Evolutionary conservation across 2,329 filamentous ascomycete genomes (phyloP).

Genomic region (Sporothrix sp.): DNA sequence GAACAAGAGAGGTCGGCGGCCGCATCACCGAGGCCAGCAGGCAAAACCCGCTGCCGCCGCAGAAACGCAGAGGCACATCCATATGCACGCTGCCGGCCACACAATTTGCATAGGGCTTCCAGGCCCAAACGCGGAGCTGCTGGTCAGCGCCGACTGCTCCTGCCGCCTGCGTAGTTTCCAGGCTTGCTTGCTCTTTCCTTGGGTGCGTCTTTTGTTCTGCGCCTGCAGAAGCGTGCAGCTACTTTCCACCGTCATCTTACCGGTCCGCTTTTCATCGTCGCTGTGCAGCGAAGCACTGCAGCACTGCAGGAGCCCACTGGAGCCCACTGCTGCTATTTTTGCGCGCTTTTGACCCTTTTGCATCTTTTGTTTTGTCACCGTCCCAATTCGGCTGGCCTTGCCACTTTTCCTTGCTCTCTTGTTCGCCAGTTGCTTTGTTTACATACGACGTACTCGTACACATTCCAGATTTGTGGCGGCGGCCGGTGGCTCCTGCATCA

Average conservation of each 20-base stretch:
- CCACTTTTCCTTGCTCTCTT: neutral
- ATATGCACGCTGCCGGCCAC: constrained; percentile 4
- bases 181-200: neutral
- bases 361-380: neutral
- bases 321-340: neutral
- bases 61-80: neutral
- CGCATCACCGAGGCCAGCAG: neutral
- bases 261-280: constrained; percentile 10
- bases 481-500: constrained; percentile 1
- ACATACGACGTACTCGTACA: too few relatives aligned
- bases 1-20: neutral
- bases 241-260: constrained; percentile 5
- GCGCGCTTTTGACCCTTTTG: neutral
- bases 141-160: neutral
- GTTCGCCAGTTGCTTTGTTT: neutral
- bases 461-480: constrained; percentile 9
- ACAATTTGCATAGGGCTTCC: neutral
- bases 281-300: constrained; percentile 3
- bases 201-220: neutral
- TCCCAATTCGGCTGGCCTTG: neutral
- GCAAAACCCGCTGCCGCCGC: constrained; percentile 4
- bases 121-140: constrained; percentile 1
- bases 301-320: neutral
- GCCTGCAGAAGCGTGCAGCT: neutral
- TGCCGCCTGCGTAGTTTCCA: neutral